phyloP scores from a whole-genome alignment of 768 basidiomycete genomes.

The Thelephora aurantiotincta region DNA sequence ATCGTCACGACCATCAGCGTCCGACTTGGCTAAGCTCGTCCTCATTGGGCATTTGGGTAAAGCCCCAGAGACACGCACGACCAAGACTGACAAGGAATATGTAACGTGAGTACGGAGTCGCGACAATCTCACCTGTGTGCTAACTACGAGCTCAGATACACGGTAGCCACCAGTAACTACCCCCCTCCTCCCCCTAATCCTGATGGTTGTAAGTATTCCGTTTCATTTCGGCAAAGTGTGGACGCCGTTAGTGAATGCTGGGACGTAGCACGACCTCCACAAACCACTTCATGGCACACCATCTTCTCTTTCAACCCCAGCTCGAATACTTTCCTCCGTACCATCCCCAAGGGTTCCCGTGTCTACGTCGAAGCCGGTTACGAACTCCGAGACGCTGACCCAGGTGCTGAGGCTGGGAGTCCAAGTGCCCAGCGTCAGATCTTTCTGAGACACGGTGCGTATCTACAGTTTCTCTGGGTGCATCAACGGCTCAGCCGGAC shows the following conservation, averaged over 20 bases:
- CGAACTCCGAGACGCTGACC: conserved; percentile 62
- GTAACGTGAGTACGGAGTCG: conserved; percentile 36
- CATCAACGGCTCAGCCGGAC: conserved; percentile 2
- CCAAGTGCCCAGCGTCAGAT: conserved; percentile 70
- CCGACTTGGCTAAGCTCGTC: conserved; percentile 61
- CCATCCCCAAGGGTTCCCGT: conserved; percentile 51
- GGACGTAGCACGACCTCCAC: conserved; percentile 33
- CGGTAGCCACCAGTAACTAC: conserved; percentile 59
- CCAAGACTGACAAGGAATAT: conserved; percentile 69
- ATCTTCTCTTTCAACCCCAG: conserved; percentile 56
- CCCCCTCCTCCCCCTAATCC: conserved; percentile 40
- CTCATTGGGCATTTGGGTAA: conserved; percentile 62
- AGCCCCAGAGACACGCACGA: conserved; percentile 56
- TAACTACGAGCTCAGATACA: conserved; percentile 34
- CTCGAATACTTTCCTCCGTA: conserved; percentile 50
- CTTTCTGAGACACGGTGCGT: conserved; percentile 65
- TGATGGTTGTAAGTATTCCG: conserved; percentile 38
- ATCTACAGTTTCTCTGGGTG: not conserved
- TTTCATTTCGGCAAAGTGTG: not conserved
- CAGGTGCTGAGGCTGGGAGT: conserved; percentile 47
- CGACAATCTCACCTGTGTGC: not conserved
- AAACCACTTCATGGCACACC: conserved; percentile 60
- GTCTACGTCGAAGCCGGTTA: conserved; percentile 76
- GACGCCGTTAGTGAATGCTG: not conserved
- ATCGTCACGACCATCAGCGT: conserved; percentile 34